Evolutionary conservation across 1,284 basidiomycete species (phyloP).

Genomic region (Austropuccinia psidii): DNA sequence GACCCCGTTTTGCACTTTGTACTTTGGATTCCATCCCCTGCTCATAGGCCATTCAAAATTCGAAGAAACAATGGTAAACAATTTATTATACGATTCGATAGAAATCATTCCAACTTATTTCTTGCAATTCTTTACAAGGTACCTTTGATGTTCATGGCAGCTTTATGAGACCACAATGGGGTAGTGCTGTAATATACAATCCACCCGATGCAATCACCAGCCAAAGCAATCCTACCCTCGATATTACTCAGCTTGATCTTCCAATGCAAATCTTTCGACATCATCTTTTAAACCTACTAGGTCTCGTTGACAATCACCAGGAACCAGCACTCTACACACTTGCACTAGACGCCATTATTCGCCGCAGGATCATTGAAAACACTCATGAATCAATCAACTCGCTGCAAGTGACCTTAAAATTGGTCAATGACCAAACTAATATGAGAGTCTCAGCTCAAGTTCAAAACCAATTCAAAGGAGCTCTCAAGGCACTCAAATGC

Average conservation of each 20-base stretch:
- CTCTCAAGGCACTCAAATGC: conserved; percentile 63
- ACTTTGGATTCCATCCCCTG: conserved; percentile 70
- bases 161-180: conserved; percentile 93
- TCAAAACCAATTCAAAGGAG: conserved; percentile 60
- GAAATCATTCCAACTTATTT: no score
- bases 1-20: conserved; percentile 90
- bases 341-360: conserved; percentile 67
- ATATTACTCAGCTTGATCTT: conserved; percentile 50
- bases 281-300: conserved; percentile 49
- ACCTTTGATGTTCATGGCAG: conserved; percentile 46
- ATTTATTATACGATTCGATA: background rate
- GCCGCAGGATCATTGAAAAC: conserved; percentile 66
- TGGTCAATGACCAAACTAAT: conserved; percentile 73
- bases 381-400: conserved; percentile 62
- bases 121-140: background rate
- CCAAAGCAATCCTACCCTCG: conserved; percentile 42
- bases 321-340: background rate
- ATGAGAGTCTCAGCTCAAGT: conserved; percentile 80
- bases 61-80: conserved; percentile 56
- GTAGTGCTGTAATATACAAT: conserved; percentile 76
- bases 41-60: conserved; percentile 64
- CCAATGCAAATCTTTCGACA: conserved; percentile 54
- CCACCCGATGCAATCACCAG: conserved; percentile 48
- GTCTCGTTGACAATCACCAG: background rate
- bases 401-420: conserved; percentile 66